Base-by-base conservation (phyloP, 768 basidiomycete genomes). In the Leccinum rimulosum region DNA sequence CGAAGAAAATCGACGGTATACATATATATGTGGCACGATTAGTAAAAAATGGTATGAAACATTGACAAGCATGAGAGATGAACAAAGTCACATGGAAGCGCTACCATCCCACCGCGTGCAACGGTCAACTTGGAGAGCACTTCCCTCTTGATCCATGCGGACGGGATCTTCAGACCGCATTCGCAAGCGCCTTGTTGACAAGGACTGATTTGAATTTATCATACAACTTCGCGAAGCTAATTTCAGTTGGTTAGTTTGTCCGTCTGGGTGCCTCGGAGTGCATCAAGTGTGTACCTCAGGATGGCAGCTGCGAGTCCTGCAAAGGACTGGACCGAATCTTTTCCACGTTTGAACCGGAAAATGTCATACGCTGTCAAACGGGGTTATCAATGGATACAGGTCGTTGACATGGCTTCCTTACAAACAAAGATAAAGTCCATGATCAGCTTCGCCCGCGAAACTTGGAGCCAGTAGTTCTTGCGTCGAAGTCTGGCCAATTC, bases 371-470 rank as follows among this genome's bases (percentile, higher is more conserved):
- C 91, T 93, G 66, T 54, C 40, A 52, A 60, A n/a, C 49, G 40
- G 27, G 15, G 31, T 2, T 19, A 59, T 70, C 57, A 61, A 48
- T 36, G 57, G 36, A 27, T 52, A 45, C 52, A 57, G 35, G 10
- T 50, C n/a, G 17, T 31, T 63, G 58, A 31, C 76, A 77, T 65
- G 4, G 1, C 35, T 3, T 51, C 19, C 12, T 74, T 69, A 94
- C 91, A 92, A 69, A 93, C 92, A 74, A 93, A 94, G 66, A 92
- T 84, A 61, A 94, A 75, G 71, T 94, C 92, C 90, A 93, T 91
- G 47, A 82, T 66, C 59, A 94, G 76, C 76, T 94, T 94, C 56
- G 79, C 76, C 58, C 87, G 76, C 27, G 86, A 80, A 52, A 89
- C 72, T 64, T 84, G 84, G 50, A 93, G 75, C 91, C 91, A 93